Evolutionary conservation across 2,329 filamentous ascomycete species (phyloP).

Genomic region (Akanthomyces muscarius): DNA sequence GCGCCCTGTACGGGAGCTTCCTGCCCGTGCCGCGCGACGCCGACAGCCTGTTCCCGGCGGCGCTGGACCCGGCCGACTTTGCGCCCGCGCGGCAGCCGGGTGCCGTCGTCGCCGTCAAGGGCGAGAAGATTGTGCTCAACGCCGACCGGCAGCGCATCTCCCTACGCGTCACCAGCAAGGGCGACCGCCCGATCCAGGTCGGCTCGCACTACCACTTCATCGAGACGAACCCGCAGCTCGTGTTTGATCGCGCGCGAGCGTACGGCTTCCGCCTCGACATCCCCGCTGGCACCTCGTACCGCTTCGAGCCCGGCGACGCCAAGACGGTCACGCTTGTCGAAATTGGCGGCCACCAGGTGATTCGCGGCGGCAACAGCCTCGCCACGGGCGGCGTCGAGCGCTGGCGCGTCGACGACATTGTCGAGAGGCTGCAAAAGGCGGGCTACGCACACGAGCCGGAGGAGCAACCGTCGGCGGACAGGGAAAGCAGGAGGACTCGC

Average conservation of each 20-base stretch:
- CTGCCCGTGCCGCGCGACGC: constrained; percentile 68
- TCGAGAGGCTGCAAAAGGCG: constrained; percentile 61
- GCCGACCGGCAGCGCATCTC: constrained; percentile 67
- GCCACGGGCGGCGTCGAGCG: constrained; percentile 69
- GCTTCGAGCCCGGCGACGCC: constrained; percentile 89
- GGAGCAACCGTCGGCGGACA: constrained; percentile 65
- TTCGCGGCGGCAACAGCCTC: constrained; percentile 78
- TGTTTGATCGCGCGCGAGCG: constrained; percentile 78
- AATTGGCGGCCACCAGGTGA: constrained; percentile 75
- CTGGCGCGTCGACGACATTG: constrained; percentile 59
- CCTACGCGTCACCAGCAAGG: constrained; percentile 80
- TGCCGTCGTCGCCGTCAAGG: constrained; percentile 69
- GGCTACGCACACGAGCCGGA: constrained; percentile 77
- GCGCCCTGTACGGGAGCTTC: constrained; percentile 87
- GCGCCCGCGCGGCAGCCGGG: constrained; percentile 68
- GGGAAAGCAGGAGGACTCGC: constrained; percentile 64
- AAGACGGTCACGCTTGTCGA: constrained; percentile 89
- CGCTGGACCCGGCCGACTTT: constrained; percentile 60
- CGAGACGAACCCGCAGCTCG: constrained; percentile 85
- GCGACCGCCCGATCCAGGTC: constrained; percentile 73
- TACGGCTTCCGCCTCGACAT: constrained; percentile 89
- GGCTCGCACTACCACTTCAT: constrained; percentile 96
- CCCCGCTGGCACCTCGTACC: constrained; percentile 82
- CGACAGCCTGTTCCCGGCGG: constrained; percentile 57
- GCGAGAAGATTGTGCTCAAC: constrained; percentile 64